Base-by-base conservation (phyloP, 768 basidiomycete genomes). In the Hydnomerulius pinastri region DNA sequence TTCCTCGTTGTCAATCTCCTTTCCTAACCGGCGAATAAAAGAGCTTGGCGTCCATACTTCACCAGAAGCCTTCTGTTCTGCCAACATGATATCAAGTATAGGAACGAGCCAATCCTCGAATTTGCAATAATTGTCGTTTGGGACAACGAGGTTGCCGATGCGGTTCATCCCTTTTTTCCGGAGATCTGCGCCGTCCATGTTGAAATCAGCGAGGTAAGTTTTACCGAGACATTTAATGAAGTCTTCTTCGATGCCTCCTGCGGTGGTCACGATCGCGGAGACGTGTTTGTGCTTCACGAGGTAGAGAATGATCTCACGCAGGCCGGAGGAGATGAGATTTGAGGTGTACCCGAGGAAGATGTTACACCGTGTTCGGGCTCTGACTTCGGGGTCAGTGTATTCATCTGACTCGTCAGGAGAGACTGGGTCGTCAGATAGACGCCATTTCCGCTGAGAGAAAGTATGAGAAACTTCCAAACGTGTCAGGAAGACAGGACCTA, bases 81-180 rank as follows among this genome's bases (percentile, higher is more conserved):
- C 80, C 25, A 98, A 80, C 92, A 99, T 92, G 25, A 74, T 64
- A 63, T 98, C 88, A 35, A 99, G 80, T 48, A 98, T 90, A 2
- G 97, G 97, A 17, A 83, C 85, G n/a, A 98, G 81, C 97, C 97
- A 99, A 67, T 98, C 96, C 71, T 99, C 97, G 59, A 98, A 99
- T 62, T 90, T 88, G 83, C 97, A 98, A 71, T 99, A 99, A 66
- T 98, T 98, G 61, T 97, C 92, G 64, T 99, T 99, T 3, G 97
- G 97, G 2, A 99, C 84, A 50, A 99, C 74, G 36, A 99, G 81
- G 63, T 99, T 99, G 27, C 97, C 97, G 54, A 98, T 93, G 29
- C 97, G 83, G 62, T 99, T 99, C 80, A 99, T 83, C n/a, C 97
- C 97, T 53, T 82, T 80, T 64, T 77, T 85, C 37, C 97, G 82